Evolutionary conservation across 352 stramenopile genomes (phyloP).

Genomic region (Chrysophaeum taylorii): DNA sequence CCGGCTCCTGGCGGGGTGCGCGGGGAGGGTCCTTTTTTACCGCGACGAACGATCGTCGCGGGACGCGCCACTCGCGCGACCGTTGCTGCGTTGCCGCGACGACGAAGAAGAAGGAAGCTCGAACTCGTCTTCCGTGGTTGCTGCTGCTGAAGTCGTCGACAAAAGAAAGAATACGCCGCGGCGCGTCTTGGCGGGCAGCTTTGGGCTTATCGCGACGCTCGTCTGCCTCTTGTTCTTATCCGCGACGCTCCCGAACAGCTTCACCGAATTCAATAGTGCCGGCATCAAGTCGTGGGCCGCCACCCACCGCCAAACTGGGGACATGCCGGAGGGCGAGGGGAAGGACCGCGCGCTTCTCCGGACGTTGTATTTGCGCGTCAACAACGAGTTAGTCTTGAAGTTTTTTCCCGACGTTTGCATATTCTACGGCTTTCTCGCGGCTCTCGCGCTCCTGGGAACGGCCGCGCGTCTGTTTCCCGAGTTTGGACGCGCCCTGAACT

Average conservation of each 20-base stretch:
- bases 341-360: too few species aligned
- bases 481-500: not conserved
- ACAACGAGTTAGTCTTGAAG: not conserved
- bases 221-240: slow-evolving; percentile 18
- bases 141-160: too few species aligned
- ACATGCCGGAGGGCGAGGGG: slow-evolving; percentile 4
- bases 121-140: too few species aligned
- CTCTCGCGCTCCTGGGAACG: slow-evolving; percentile 13
- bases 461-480: slow-evolving; percentile 5
- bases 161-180: too few species aligned
- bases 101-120: too few species aligned
- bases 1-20: not conserved
- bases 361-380: not conserved
- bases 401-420: slow-evolving; percentile 23
- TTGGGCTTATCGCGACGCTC: too few species aligned
- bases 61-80: too few species aligned
- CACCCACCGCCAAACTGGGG: too few species aligned
- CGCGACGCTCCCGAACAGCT: slow-evolving; percentile 10
- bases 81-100: too few species aligned
- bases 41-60: too few species aligned
- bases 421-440: slow-evolving; percentile 21
- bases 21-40: too few species aligned
- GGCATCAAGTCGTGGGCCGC: slow-evolving; percentile 14
- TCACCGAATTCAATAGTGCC: slow-evolving; percentile 9
- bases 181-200: too few species aligned